These are phyloP conservation scores for Rhododendron williamsianum DNA, from an alignment of 148 eudicot species.

Conservation along the genomic window DNA sequence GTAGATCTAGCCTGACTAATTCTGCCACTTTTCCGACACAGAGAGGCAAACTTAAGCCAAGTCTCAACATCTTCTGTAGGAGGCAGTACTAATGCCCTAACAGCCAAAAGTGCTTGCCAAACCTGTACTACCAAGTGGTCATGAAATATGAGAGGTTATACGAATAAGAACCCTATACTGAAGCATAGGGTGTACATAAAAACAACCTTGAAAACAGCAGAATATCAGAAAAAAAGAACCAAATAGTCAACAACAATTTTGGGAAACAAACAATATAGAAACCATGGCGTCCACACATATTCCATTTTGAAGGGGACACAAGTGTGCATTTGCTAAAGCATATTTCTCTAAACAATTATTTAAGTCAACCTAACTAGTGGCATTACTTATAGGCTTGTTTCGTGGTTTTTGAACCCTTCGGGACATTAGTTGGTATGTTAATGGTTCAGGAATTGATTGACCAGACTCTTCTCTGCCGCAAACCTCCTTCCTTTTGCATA, in stretches of 20 bases:
- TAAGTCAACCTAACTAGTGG: not conserved
- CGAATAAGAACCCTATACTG: not conserved
- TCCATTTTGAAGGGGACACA: not conserved
- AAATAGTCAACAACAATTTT: not conserved
- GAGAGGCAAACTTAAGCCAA: conserved; percentile 92
- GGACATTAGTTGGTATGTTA: not conserved
- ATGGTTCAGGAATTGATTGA: not conserved
- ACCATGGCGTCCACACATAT: not conserved
- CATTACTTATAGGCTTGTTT: not conserved
- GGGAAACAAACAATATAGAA: not conserved
- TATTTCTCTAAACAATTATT: not conserved
- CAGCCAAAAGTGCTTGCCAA: conserved; percentile 91
- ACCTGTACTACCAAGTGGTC: conserved; percentile 42
- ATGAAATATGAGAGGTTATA: not conserved
- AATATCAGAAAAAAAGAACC: not conserved
- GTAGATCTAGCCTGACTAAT: conserved; percentile 93
- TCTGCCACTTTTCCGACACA: conserved; percentile 89
- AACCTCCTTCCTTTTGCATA: not conserved
- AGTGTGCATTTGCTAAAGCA: not conserved
- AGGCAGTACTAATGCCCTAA: conserved; percentile 89
- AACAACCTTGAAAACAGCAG: not conserved
- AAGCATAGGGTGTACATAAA: not conserved
- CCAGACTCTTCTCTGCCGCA: not conserved
- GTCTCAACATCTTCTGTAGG: conserved; percentile 89
- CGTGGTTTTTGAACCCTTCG: not conserved